Conservation (phyloP, 2,329 filamentous ascomycete species). For the Penicillium psychrosexuale region DNA sequence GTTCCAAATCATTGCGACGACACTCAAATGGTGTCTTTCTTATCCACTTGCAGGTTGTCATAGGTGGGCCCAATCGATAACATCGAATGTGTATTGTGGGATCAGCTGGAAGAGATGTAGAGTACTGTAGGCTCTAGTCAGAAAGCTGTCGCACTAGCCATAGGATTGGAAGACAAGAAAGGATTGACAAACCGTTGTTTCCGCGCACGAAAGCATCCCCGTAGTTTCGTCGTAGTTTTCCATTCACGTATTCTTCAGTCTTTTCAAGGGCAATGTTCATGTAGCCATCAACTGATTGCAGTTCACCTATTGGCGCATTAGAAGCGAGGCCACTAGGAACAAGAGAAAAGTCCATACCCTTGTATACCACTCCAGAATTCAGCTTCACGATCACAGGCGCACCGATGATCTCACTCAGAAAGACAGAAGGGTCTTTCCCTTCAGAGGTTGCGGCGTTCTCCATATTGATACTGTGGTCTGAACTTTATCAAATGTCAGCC, state of each 20-base stretch:
- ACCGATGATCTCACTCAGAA: slow-evolving; percentile 91
- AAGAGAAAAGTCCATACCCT: slow-evolving; percentile 57
- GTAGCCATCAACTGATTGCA: slow-evolving; percentile 96
- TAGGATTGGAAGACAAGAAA: neutral
- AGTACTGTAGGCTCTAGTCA: slow-evolving; percentile 25
- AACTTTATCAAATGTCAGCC: neutral
- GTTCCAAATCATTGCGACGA: neutral
- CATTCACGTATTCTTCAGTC: slow-evolving; percentile 87
- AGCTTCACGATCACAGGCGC: slow-evolving; percentile 93
- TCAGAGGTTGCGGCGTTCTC: slow-evolving; percentile 69
- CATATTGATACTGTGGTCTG: slow-evolving; percentile 49
- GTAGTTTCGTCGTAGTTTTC: slow-evolving; percentile 75
- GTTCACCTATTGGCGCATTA: slow-evolving; percentile 62
- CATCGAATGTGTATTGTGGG: neutral
- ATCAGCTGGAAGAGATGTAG: slow-evolving; percentile 40
- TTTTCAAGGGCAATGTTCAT: slow-evolving; percentile 99
- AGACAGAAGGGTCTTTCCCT: slow-evolving; percentile 88
- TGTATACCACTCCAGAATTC: slow-evolving; percentile 98
- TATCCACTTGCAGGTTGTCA: neutral
- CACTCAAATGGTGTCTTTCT: neutral
- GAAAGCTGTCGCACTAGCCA: neutral
- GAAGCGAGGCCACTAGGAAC: neutral
- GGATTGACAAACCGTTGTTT: slow-evolving; percentile 71
- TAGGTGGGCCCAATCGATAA: neutral
- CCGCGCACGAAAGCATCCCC: slow-evolving; percentile 94